Percentiles rank a stretch among this genome's conserved stretches.
phyloP scores from a whole-genome alignment of 495 filamentous ascomycete genomes.

The Apodospora peruviana region DNA sequence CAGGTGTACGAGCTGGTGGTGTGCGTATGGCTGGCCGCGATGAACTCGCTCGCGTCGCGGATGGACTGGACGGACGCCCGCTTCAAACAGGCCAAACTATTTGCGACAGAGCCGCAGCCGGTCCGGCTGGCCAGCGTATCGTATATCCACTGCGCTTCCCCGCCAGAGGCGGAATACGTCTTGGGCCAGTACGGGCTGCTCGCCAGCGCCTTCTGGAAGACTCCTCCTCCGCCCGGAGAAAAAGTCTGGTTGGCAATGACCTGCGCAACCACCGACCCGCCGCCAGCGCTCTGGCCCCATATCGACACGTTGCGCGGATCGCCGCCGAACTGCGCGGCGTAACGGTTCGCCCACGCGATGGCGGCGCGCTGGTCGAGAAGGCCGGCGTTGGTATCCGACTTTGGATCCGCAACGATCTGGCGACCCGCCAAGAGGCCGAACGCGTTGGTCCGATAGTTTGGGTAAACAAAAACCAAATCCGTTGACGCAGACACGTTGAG shows the following conservation, averaged over 20 bases:
- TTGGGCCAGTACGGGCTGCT: constrained; percentile 59
- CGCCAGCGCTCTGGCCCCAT: constrained; percentile 46
- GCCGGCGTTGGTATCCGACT: constrained; percentile 47
- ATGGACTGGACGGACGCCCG: constrained; percentile 43
- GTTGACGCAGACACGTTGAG: constrained; percentile 43
- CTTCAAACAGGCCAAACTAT: constrained; percentile 45
- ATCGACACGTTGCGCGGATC: constrained; percentile 35
- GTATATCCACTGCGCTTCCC: constrained; percentile 47
- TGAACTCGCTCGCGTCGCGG: constrained; percentile 39
- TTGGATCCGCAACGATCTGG: constrained; percentile 40
- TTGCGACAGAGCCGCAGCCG: constrained; percentile 32
- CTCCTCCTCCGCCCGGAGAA: constrained; percentile 17
- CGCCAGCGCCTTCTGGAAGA: constrained; percentile 51
- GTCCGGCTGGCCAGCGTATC: constrained; percentile 36
- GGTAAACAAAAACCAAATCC: constrained; percentile 48
- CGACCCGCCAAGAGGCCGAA: constrained; percentile 54
- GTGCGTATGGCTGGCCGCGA: constrained; percentile 43
- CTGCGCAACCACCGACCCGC: constrained; percentile 50
- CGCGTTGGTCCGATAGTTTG: constrained; percentile 53
- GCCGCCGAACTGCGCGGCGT: constrained; percentile 48
- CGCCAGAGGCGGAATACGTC: constrained; percentile 46
- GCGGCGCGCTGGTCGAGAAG: constrained; percentile 45
- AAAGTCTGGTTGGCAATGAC: constrained; percentile 33
- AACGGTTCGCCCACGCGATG: constrained; percentile 47
- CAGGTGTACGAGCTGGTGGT: constrained; percentile 50